phyloP scores from a whole-genome alignment of 140 eudicot species.

The Ambrosia hybrid region DNA sequence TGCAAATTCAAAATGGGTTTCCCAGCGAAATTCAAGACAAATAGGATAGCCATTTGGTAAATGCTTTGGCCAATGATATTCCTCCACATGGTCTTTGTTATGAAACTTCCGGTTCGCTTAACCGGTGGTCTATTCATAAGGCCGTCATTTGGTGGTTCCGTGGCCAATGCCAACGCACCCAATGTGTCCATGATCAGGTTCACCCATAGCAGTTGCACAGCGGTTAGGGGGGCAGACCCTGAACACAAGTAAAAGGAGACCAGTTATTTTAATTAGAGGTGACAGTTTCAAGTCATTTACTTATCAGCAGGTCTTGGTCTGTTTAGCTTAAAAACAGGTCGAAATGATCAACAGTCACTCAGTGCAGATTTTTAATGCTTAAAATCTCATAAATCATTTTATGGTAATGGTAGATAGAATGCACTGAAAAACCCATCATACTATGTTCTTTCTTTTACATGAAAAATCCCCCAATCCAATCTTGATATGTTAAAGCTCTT shows the following conservation, averaged over 20 bases:
- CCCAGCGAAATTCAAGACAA: conserved; percentile 35
- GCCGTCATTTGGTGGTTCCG: conserved; percentile 41
- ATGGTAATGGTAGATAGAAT: too few relatives aligned
- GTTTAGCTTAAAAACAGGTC: too few relatives aligned
- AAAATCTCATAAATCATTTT: too few relatives aligned
- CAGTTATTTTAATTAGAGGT: neutral
- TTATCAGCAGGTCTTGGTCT: too few relatives aligned
- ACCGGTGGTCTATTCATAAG: conserved; percentile 47
- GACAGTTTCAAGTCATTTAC: neutral
- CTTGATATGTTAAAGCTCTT: too few relatives aligned
- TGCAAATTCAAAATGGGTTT: conserved; percentile 28
- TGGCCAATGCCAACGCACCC: conserved; percentile 53
- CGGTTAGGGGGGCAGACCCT: conserved; percentile 54
- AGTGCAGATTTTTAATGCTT: too few relatives aligned
- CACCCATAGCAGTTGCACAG: conserved; percentile 57
- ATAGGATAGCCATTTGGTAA: conserved; percentile 40
- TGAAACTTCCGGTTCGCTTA: conserved; percentile 35
- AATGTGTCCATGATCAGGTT: conserved; percentile 57
- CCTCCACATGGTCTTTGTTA: conserved; percentile 54
- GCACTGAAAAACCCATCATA: too few relatives aligned
- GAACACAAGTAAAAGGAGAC: neutral
- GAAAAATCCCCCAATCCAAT: too few relatives aligned
- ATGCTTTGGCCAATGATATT: conserved; percentile 45
- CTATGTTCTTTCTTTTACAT: too few relatives aligned
- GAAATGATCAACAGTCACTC: too few relatives aligned